A percentile compares a stretch with the other conserved stretches of the same genome.
phyloP scores from a whole-genome alignment of 2,329 filamentous ascomycete genomes.

The Alternaria dauci region DNA sequence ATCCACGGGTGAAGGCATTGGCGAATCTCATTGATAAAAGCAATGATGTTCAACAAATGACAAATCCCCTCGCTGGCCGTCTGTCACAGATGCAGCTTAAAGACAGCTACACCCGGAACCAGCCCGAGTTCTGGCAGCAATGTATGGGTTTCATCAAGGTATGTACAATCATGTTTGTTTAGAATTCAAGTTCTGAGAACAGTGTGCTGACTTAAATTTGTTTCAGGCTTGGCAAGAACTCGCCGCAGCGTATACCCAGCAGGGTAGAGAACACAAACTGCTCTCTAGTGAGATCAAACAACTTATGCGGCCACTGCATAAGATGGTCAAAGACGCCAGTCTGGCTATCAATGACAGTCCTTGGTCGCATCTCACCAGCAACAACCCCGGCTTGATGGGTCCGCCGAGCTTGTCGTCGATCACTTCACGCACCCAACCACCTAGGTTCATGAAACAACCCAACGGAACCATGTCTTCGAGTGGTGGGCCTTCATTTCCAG shows the following conservation, averaged over 20 bases:
- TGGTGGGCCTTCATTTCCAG: conserved; percentile 41
- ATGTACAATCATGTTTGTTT: conserved; percentile 31
- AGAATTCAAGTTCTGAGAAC: conserved; percentile 15
- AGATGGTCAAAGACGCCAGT: conserved; percentile 80
- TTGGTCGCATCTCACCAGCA: conserved; percentile 65
- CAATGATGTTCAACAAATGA: conserved; percentile 73
- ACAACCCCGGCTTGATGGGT: conserved; percentile 37
- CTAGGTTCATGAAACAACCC: conserved; percentile 40
- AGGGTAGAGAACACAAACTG: conserved; percentile 55
- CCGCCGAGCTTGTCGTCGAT: conserved; percentile 46
- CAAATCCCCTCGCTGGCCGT: conserved; percentile 75
- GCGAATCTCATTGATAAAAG: conserved; percentile 75
- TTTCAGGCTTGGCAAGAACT: conserved; percentile 71
- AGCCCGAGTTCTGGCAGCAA: conserved; percentile 70
- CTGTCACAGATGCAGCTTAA: conserved; percentile 84
- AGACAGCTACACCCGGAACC: conserved; percentile 76
- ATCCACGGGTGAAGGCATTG: conserved; percentile 46
- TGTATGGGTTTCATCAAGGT: conserved; percentile 76
- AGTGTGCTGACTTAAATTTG: conserved; percentile 43
- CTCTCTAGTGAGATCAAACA: conserved; percentile 72
- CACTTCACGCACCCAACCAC: conserved; percentile 47
- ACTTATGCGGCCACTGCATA: conserved; percentile 81
- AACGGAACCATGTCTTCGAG: conserved; percentile 35
- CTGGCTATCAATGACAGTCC: conserved; percentile 73
- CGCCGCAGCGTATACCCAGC: conserved; percentile 54